These are phyloP conservation scores for Gossypium rotundifolium DNA, from an alignment of 345 rosid species.

Conservation along the genomic window DNA sequence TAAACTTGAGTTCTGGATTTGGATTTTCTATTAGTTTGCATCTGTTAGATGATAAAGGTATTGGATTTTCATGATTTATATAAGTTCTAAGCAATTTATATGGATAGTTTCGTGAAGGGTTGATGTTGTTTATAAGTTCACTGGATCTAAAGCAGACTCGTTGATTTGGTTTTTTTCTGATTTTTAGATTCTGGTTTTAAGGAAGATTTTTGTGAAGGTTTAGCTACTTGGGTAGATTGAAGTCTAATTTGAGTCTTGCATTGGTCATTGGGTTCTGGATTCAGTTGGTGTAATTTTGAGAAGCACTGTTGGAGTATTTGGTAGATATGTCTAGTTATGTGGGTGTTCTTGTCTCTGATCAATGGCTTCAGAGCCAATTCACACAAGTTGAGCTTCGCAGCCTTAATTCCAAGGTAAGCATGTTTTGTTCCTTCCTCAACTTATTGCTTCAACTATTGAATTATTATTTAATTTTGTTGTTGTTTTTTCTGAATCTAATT, in stretches of 20 bases:
- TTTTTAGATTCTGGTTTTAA: slow-evolving; percentile 6
- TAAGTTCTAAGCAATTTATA: not conserved
- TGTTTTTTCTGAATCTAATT: not conserved
- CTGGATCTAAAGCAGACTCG: not conserved
- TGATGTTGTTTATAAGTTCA: not conserved
- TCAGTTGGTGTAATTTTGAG: slow-evolving; percentile 11
- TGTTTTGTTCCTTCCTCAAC: not conserved
- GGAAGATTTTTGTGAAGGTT: not conserved
- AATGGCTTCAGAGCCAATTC: slow-evolving; percentile 78
- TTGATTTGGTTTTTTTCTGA: slow-evolving; percentile 10
- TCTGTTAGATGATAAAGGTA: not conserved
- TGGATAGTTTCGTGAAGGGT: slow-evolving; percentile 2
- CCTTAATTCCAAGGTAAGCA: slow-evolving; percentile 70
- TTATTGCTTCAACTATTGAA: not conserved
- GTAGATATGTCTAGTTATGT: slow-evolving; percentile 61
- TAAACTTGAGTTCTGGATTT: slow-evolving; percentile 18
- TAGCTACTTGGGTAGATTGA: not conserved
- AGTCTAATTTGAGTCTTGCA: not conserved
- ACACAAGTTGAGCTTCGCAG: slow-evolving; percentile 87
- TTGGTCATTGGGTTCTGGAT: slow-evolving; percentile 24
- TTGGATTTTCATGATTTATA: not conserved
- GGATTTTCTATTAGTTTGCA: not conserved
- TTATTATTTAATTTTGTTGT: not conserved
- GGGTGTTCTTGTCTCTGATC: slow-evolving; percentile 77
- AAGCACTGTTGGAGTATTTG: slow-evolving; percentile 13